phyloP scores from a whole-genome alignment of 2,329 filamentous ascomycete species.

The Pseudogymnoascus sp. region DNA sequence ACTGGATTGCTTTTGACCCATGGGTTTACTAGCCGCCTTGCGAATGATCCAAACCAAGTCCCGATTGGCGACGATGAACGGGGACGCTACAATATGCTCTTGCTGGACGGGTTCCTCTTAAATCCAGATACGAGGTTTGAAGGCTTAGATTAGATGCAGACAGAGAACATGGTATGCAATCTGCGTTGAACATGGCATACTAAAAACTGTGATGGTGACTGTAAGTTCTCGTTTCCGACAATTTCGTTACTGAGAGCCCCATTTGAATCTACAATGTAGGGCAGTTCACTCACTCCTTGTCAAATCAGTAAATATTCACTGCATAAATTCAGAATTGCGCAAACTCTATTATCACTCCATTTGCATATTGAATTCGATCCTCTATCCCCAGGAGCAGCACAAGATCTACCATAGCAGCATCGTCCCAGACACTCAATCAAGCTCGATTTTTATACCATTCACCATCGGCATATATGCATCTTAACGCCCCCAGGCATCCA shows the following conservation, averaged over 20 bases:
- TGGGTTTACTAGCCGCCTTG: slow-evolving; percentile 33
- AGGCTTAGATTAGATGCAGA: slow-evolving; percentile 13
- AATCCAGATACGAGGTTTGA: slow-evolving; percentile 29
- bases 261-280: neutral
- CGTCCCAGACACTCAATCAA: neutral
- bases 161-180: neutral
- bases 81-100: slow-evolving; percentile 32
- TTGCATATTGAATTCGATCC: neutral
- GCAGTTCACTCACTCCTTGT: neutral
- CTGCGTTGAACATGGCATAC: neutral
- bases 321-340: neutral
- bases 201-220: neutral
- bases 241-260: neutral
- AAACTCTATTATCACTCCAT: neutral
- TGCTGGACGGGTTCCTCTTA: slow-evolving; percentile 31
- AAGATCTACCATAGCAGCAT: neutral
- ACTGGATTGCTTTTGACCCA: slow-evolving; percentile 28
- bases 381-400: neutral
- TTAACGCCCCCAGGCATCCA: neutral
- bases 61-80: slow-evolving; percentile 32
- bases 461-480: neutral
- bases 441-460: neutral
- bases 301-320: neutral
- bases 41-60: slow-evolving; percentile 28
- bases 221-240: neutral